Percentiles rank a stretch among this genome's conserved stretches.
Evolutionary conservation across 73 alveolate genomes (phyloP).

Genomic region (Paramecium bursaria): DNA sequence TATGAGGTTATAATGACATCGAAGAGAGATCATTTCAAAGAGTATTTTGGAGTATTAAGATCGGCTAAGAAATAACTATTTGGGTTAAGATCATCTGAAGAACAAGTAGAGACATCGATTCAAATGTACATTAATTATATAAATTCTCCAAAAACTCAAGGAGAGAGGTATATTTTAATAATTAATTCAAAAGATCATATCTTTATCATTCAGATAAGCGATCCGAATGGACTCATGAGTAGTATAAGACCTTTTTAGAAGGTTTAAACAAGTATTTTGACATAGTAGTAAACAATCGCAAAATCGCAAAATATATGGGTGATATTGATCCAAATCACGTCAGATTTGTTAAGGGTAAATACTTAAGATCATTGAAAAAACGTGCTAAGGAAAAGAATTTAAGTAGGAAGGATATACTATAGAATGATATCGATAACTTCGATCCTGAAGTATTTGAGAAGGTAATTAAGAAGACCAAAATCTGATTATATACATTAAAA

Average conservation of each 20-base stretch:
- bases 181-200: background rate
- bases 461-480: too few relatives aligned
- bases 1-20: slow-evolving; percentile 37
- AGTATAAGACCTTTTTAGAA: slow-evolving; percentile 44
- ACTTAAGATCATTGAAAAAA: slow-evolving; percentile 36
- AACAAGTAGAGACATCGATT: slow-evolving; percentile 4
- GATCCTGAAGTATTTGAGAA: slow-evolving; percentile 46
- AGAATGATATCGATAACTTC: slow-evolving; percentile 44
- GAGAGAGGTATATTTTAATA: slow-evolving; percentile 7
- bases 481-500: too few relatives aligned
- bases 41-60: slow-evolving; percentile 50
- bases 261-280: slow-evolving; percentile 48
- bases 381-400: slow-evolving; percentile 58
- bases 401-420: slow-evolving; percentile 30
- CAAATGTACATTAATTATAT: slow-evolving; percentile 12
- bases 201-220: slow-evolving; percentile 45
- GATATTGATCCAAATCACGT: slow-evolving; percentile 56
- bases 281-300: slow-evolving; percentile 51
- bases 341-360: slow-evolving; percentile 36
- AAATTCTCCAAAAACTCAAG: slow-evolving; percentile 48
- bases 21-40: slow-evolving; percentile 43
- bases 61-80: background rate
- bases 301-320: slow-evolving; percentile 57
- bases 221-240: slow-evolving; percentile 23
- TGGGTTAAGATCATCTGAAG: slow-evolving; percentile 23